Conservation (phyloP, 805 yeast genomes). For the Zygoascus tannicola region DNA sequence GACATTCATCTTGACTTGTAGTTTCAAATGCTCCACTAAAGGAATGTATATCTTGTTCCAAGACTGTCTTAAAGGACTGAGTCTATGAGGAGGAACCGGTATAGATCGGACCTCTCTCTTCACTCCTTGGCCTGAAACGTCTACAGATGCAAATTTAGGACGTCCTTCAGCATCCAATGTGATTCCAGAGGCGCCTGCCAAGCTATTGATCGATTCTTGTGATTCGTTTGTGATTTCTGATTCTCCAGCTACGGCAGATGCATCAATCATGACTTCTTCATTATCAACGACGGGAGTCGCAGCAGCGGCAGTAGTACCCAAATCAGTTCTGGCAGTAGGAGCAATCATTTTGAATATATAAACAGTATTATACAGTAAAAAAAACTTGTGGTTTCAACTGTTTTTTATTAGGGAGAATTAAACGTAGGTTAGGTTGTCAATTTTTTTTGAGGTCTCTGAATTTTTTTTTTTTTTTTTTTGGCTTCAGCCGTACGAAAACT, state of each 20-base stretch:
- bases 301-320: neutral
- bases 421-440: no score
- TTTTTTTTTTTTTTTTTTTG: no score
- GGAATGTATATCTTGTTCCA: slow-evolving; percentile 97
- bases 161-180: slow-evolving; percentile 81
- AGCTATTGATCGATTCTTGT: slow-evolving; percentile 11
- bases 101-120: slow-evolving; percentile 83
- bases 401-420: no score
- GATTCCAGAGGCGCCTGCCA: slow-evolving; percentile 21
- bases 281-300: slow-evolving; percentile 3
- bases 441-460: no score
- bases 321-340: slow-evolving; percentile 27
- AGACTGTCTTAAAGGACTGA: slow-evolving; percentile 80
- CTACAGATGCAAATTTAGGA: slow-evolving; percentile 75
- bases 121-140: slow-evolving; percentile 51
- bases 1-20: slow-evolving; percentile 93
- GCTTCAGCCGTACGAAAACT: no score
- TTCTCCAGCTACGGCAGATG: slow-evolving; percentile 25
- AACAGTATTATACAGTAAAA: neutral
- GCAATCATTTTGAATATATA: slow-evolving; percentile 30
- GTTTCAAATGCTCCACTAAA: slow-evolving; percentile 83
- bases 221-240: slow-evolving; percentile 6
- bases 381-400: neutral
- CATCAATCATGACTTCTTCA: slow-evolving; percentile 28
- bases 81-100: slow-evolving; percentile 93